phyloP scores from a whole-genome alignment of 768 basidiomycete genomes.

The Panellus pusillus region DNA sequence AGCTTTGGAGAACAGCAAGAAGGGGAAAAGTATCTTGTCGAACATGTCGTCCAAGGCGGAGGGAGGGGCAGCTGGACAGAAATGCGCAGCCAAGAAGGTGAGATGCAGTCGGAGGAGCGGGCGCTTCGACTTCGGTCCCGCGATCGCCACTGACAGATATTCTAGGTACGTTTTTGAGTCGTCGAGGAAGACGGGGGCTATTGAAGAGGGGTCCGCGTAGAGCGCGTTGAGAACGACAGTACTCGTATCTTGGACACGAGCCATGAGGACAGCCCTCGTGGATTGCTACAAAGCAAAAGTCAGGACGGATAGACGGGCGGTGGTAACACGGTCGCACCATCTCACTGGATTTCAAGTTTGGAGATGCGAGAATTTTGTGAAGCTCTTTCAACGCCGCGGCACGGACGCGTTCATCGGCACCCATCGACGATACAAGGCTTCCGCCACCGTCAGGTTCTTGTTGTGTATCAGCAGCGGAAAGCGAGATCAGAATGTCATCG shows the following conservation, averaged over 20 bases:
- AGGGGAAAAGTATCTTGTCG: slow-evolving; percentile 65
- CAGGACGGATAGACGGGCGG: not conserved
- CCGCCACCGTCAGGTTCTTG: slow-evolving; percentile 28
- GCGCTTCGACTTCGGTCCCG: slow-evolving; percentile 48
- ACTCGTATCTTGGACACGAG: slow-evolving; percentile 68
- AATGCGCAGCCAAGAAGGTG: slow-evolving; percentile 51
- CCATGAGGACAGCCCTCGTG: slow-evolving; percentile 61
- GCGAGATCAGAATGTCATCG: slow-evolving; percentile 56
- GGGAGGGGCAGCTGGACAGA: slow-evolving; percentile 34
- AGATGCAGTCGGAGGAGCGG: slow-evolving; percentile 55
- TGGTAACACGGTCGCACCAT: slow-evolving; percentile 34
- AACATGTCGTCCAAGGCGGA: slow-evolving; percentile 38
- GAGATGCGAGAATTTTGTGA: slow-evolving; percentile 37
- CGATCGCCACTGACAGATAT: slow-evolving; percentile 39
- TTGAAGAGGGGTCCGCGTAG: slow-evolving; percentile 50
- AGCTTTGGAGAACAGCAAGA: slow-evolving; percentile 71
- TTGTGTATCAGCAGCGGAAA: slow-evolving; percentile 49
- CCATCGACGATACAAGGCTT: slow-evolving; percentile 56
- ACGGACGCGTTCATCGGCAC: slow-evolving; percentile 62
- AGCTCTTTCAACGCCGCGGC: slow-evolving; percentile 59
- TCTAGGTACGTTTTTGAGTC: slow-evolving; percentile 47
- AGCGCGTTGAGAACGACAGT: slow-evolving; percentile 62
- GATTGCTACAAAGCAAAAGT: slow-evolving; percentile 42
- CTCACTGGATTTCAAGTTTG: slow-evolving; percentile 36
- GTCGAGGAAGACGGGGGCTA: slow-evolving; percentile 46